phyloP scores from a whole-genome alignment of 2,329 filamentous ascomycete genomes.

The Aspergillus ibericus region DNA sequence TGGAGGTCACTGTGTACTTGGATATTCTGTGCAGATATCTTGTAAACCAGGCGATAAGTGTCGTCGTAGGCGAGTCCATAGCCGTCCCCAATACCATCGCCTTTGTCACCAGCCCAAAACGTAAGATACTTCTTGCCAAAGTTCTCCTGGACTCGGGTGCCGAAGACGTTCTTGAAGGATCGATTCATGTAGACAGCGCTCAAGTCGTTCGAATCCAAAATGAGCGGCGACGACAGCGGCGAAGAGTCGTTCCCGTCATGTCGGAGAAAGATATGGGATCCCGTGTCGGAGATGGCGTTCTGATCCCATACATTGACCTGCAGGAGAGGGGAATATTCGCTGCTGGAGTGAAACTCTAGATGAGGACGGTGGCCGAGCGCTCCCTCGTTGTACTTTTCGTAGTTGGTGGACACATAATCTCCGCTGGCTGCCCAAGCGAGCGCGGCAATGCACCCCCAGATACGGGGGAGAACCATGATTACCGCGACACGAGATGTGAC shows the following conservation, averaged over 20 bases:
- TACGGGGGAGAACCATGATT: constrained; percentile 1
- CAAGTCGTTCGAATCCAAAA: constrained; percentile 8
- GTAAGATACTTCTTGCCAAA: constrained; percentile 8
- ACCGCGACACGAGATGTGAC: neutral
- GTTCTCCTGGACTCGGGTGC: constrained; percentile 11
- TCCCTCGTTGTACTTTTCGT: constrained; percentile 4
- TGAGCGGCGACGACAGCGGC: constrained; percentile 8
- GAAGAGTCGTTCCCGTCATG: constrained; percentile 11
- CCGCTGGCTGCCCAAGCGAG: neutral
- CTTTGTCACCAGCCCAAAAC: constrained; percentile 13
- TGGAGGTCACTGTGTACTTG: constrained; percentile 6
- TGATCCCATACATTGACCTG: constrained; percentile 8
- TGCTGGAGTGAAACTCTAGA: constrained; percentile 9
- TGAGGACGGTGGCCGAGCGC: constrained; percentile 10
- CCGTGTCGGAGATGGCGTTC: constrained; percentile 3
- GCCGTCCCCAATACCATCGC: constrained; percentile 8
- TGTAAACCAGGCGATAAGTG: constrained; percentile 8
- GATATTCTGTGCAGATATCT: constrained; percentile 9
- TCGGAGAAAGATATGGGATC: constrained; percentile 11
- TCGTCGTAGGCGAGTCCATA: constrained; percentile 12
- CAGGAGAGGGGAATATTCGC: constrained; percentile 8
- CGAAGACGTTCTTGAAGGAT: constrained; percentile 10
- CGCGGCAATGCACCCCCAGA: neutral
- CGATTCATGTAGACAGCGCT: constrained; percentile 12
- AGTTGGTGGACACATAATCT: constrained; percentile 3